Conservation (phyloP, 139 green algal species). For the Chlorella ohadii region DNA sequence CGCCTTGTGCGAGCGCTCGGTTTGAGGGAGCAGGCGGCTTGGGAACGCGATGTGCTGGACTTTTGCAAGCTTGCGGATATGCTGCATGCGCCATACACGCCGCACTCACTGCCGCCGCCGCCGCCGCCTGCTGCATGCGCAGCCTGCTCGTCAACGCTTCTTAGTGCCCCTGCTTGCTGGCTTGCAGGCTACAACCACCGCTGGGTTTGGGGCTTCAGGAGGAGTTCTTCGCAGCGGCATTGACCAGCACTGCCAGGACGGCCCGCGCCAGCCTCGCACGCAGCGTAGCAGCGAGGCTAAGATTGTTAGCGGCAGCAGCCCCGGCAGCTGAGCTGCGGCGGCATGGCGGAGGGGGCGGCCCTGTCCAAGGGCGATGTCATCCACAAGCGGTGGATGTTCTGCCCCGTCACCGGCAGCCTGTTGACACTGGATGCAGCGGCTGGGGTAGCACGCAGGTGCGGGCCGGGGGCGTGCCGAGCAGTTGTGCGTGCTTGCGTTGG, state of each 20-base stretch:
- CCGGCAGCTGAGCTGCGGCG: background rate
- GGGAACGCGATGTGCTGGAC: too few species aligned
- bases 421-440: conserved; percentile 42
- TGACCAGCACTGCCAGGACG: background rate
- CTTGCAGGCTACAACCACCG: background rate
- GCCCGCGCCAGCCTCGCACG: background rate
- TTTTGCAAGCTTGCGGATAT: too few species aligned
- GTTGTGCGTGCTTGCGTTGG: too few species aligned
- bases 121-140: background rate
- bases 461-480: too few species aligned
- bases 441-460: conserved; percentile 20
- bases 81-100: too few species aligned
- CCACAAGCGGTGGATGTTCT: conserved; percentile 60
- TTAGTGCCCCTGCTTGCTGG: background rate
- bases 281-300: too few species aligned
- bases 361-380: conserved; percentile 18
- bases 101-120: background rate
- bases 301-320: background rate
- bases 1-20: too few species aligned
- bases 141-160: background rate
- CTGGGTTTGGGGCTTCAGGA: too few species aligned
- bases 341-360: too few species aligned
- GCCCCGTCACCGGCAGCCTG: conserved; percentile 48
- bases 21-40: too few species aligned
- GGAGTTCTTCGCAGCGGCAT: background rate